Evolutionary conservation across 495 filamentous ascomycete species (phyloP).

Genomic region (Lasiosphaeria miniovina): DNA sequence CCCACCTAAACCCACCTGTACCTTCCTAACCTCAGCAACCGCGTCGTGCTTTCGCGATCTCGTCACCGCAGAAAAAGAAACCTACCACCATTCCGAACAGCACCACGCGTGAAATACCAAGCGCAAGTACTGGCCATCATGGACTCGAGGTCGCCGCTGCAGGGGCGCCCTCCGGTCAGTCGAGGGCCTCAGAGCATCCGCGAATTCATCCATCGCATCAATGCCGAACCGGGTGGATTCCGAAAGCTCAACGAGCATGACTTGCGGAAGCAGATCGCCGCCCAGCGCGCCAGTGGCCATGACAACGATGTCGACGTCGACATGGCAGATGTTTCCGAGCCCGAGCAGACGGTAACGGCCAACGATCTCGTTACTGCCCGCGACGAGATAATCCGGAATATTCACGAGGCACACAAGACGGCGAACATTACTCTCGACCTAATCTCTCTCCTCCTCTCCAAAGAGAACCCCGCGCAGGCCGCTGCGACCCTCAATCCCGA

Average conservation of each 20-base stretch:
- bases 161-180: slow-evolving; percentile 54
- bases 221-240: slow-evolving; percentile 70
- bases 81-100: background rate
- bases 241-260: slow-evolving; percentile 62
- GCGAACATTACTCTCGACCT: slow-evolving; percentile 58
- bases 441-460: slow-evolving; percentile 78
- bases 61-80: background rate
- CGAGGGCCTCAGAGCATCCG: slow-evolving; percentile 58
- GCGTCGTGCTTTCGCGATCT: too few relatives aligned
- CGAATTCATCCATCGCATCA: slow-evolving; percentile 73
- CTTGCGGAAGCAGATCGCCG: slow-evolving; percentile 57
- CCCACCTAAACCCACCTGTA: too few relatives aligned
- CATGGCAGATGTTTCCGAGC: slow-evolving; percentile 29
- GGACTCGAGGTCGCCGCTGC: slow-evolving; percentile 61
- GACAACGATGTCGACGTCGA: slow-evolving; percentile 24
- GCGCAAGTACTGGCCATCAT: slow-evolving; percentile 24
- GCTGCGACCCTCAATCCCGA: slow-evolving; percentile 63
- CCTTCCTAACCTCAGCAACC: too few relatives aligned
- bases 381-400: slow-evolving; percentile 52
- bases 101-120: background rate
- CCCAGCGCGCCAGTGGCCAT: slow-evolving; percentile 32
- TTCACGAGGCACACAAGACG: slow-evolving; percentile 39
- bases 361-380: slow-evolving; percentile 45
- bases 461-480: slow-evolving; percentile 65
- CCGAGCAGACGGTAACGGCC: slow-evolving; percentile 29